Percentiles rank a stretch among this genome's conserved stretches.
phyloP scores from a whole-genome alignment of 2,329 filamentous ascomycete species.

The Colletotrichum sp. region DNA sequence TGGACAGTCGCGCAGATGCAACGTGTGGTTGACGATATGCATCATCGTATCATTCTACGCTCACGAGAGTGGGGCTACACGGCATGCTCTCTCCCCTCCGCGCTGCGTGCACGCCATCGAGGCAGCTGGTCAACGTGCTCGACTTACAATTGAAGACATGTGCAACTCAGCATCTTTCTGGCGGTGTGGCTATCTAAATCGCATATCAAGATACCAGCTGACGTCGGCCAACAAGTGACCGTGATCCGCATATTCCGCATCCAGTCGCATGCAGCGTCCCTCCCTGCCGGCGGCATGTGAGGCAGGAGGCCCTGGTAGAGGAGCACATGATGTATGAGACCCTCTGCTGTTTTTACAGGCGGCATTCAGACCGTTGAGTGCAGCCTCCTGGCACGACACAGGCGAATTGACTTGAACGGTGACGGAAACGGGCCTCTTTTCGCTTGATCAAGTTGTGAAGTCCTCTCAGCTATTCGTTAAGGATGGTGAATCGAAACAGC shows the following conservation, averaged over 20 bases:
- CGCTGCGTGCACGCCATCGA: not conserved
- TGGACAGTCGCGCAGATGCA: not conserved
- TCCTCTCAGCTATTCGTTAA: not conserved
- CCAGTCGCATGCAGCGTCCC: not conserved
- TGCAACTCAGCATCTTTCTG: not conserved
- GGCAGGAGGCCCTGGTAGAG: not conserved
- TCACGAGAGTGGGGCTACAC: not conserved
- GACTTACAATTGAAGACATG: not conserved
- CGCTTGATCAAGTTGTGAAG: not conserved
- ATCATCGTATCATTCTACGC: not conserved
- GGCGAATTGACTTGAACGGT: not conserved
- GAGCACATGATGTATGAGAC: not conserved
- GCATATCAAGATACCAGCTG: not conserved
- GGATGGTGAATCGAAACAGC: not conserved
- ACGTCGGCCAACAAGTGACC: not conserved
- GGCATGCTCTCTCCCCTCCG: not conserved
- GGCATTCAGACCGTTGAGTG: not conserved
- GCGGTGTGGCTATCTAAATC: slow-evolving; percentile 6
- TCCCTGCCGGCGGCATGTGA: not conserved
- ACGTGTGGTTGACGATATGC: slow-evolving; percentile 3
- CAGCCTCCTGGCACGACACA: not conserved
- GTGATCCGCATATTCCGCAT: not conserved
- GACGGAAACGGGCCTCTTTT: not conserved
- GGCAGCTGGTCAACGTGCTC: not conserved
- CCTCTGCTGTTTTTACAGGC: not conserved